Conservation (phyloP, 495 filamentous ascomycete genomes). For the Aspergillus nidulans region DNA sequence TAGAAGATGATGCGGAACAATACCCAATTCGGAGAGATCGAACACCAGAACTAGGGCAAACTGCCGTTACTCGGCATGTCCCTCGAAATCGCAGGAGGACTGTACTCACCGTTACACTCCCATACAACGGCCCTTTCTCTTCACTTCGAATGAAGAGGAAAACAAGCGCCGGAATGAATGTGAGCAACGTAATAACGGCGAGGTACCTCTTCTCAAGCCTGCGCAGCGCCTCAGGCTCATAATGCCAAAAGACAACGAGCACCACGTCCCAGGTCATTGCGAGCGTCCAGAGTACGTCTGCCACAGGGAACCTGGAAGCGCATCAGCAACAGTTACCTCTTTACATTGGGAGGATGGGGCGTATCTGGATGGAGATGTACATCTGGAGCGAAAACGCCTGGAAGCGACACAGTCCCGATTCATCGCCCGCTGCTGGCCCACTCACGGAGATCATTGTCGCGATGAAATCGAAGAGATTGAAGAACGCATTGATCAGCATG, state of each 20-base stretch:
- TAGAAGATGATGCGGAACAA: slow-evolving; percentile 40
- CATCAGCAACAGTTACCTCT: background rate
- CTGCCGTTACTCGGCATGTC: background rate
- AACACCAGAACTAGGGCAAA: slow-evolving; percentile 38
- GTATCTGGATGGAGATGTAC: slow-evolving; percentile 22
- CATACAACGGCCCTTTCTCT: slow-evolving; percentile 41
- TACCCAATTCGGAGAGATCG: slow-evolving; percentile 42
- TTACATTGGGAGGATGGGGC: background rate
- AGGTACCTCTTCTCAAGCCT: slow-evolving; percentile 41
- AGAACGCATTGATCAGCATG: slow-evolving; percentile 45
- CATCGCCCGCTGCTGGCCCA: slow-evolving; percentile 33
- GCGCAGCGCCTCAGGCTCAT: slow-evolving; percentile 33
- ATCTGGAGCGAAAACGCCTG: slow-evolving; percentile 47
- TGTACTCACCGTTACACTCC: slow-evolving; percentile 34
- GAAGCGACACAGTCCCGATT: slow-evolving; percentile 41
- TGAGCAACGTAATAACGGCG: slow-evolving; percentile 28
- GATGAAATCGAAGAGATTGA: slow-evolving; percentile 42
- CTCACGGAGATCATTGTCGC: slow-evolving; percentile 43
- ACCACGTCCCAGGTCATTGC: slow-evolving; percentile 44
- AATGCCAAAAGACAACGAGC: slow-evolving; percentile 41
- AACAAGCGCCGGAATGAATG: slow-evolving; percentile 38
- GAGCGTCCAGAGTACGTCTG: slow-evolving; percentile 49
- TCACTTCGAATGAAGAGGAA: slow-evolving; percentile 38
- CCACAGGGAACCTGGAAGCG: slow-evolving; percentile 37
- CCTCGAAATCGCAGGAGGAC: background rate